Conservation (phyloP, 2,329 filamentous ascomycete species). For the Sclerotinia sclerotiorum region DNA sequence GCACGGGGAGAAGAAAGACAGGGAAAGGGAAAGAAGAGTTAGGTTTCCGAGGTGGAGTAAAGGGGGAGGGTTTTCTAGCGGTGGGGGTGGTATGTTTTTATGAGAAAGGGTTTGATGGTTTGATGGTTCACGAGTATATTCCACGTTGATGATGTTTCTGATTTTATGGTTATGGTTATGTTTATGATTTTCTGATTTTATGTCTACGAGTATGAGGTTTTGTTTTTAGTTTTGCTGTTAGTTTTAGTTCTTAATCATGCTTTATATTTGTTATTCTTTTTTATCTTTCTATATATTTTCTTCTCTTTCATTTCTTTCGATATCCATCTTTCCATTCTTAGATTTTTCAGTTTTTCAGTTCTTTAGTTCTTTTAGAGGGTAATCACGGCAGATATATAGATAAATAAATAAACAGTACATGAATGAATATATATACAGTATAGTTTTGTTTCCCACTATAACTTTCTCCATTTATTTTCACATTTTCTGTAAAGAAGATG, state of each 20-base stretch:
- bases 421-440: no score
- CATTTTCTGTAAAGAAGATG: no score
- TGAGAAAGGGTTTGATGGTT: background rate
- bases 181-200: background rate
- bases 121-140: no score
- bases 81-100: background rate
- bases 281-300: background rate
- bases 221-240: background rate
- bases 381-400: background rate
- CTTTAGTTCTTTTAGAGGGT: background rate
- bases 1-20: no score
- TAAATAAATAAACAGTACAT: background rate
- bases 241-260: background rate
- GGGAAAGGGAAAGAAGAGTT: background rate
- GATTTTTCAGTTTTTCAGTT: background rate
- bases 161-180: background rate
- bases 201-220: background rate
- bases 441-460: background rate
- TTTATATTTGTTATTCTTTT: background rate
- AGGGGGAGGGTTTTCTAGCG: background rate
- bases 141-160: background rate
- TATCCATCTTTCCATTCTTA: background rate
- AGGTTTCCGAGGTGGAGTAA: constrained; percentile 7
- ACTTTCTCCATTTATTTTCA: no score
- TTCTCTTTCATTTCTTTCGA: background rate